These are phyloP conservation scores for Alternaria atra DNA, from an alignment of 2,329 filamentous ascomycete genomes.

Conservation along the genomic window DNA sequence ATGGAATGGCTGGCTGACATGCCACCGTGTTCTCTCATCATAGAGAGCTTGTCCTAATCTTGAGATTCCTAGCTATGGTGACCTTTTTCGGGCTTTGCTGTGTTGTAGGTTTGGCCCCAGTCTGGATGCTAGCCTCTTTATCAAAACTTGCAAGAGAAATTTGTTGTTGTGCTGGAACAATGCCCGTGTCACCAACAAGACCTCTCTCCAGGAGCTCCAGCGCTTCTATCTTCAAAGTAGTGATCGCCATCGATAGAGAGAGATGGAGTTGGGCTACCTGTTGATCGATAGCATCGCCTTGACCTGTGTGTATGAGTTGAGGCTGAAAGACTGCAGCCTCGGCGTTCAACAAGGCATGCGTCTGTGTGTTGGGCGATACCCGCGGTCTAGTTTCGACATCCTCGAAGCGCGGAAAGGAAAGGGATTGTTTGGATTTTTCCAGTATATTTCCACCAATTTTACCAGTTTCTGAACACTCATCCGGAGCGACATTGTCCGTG, in stretches of 20 bases:
- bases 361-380: conserved; percentile 26
- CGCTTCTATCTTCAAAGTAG: conserved; percentile 14
- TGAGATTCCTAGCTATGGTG: conserved; percentile 1
- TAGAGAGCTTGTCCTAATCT: conserved; percentile 29
- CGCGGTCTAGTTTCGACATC: conserved; percentile 6
- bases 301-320: not conserved
- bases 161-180: not conserved
- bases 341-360: conserved; percentile 27
- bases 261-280: conserved; percentile 32
- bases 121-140: conserved; percentile 9
- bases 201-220: conserved; percentile 20
- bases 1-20: conserved; percentile 2
- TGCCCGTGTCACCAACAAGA: conserved; percentile 26
- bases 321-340: conserved; percentile 38
- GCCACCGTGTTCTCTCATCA: conserved; percentile 19
- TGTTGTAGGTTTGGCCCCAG: conserved; percentile 15
- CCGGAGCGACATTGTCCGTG: conserved; percentile 32
- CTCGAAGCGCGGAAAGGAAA: conserved; percentile 1
- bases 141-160: conserved; percentile 4
- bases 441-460: not conserved
- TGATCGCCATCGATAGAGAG: conserved; percentile 18
- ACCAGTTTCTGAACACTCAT: conserved; percentile 13
- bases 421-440: conserved; percentile 10
- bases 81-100: conserved; percentile 8
- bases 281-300: conserved; percentile 1